Conservation (phyloP, 2,329 filamentous ascomycete genomes). For the Orbilia quercus region DNA sequence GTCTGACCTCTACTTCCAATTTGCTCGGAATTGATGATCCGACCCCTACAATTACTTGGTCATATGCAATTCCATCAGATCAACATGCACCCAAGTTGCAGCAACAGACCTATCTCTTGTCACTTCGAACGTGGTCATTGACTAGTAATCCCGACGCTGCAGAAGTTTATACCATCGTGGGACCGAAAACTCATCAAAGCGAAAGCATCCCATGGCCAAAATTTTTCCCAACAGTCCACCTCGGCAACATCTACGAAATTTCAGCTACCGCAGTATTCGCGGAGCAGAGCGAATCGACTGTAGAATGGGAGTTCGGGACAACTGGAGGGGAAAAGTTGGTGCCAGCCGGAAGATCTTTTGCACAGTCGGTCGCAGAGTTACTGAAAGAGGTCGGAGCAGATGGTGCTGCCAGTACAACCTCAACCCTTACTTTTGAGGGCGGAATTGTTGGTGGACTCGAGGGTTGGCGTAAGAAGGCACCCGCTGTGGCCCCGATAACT, state of each 20-base stretch:
- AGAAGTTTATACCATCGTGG: conserved; percentile 13
- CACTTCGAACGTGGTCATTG: conserved; percentile 29
- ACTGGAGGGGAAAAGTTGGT: not conserved
- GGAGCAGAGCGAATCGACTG: not conserved
- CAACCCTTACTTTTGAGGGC: conserved; percentile 26
- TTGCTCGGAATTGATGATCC: conserved; percentile 36
- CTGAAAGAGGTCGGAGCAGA: not conserved
- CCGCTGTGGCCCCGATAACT: conserved; percentile 28
- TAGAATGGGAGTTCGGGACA: conserved; percentile 14
- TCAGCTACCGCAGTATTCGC: conserved; percentile 22
- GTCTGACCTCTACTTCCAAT: conserved; percentile 36
- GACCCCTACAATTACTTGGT: conserved; percentile 32
- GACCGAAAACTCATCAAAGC: conserved; percentile 28
- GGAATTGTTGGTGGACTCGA: conserved; percentile 37
- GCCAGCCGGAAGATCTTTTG: conserved; percentile 7
- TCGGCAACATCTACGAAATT: conserved; percentile 27
- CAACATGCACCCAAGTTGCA: conserved; percentile 14
- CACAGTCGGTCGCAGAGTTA: conserved; percentile 11
- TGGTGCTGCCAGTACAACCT: conserved; percentile 13
- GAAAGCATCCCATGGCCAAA: conserved; percentile 36
- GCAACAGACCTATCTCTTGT: conserved; percentile 36
- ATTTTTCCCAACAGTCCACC: conserved; percentile 31
- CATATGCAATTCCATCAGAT: conserved; percentile 26
- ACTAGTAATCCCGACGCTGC: not conserved
- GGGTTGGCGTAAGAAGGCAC: conserved; percentile 29